phyloP scores from a whole-genome alignment of 208 protist genomes.

The Trypanosoma vivax region DNA sequence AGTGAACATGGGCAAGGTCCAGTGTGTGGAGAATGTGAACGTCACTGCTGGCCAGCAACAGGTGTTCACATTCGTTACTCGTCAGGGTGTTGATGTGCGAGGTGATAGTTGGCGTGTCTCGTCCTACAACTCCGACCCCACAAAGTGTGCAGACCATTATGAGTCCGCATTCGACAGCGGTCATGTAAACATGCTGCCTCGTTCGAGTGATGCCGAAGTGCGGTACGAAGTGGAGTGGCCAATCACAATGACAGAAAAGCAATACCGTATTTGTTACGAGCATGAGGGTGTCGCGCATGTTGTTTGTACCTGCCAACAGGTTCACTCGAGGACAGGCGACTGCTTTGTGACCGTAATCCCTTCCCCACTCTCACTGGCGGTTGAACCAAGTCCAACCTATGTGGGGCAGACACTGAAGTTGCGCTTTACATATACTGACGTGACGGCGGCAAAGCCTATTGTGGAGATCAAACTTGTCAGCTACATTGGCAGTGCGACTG shows the following conservation, averaged over 20 bases:
- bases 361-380: conserved; percentile 41
- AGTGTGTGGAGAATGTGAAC: conserved; percentile 47
- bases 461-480: conserved; percentile 65
- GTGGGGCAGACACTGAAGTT: conserved; percentile 78
- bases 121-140: conserved; percentile 44
- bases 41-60: conserved; percentile 65
- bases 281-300: conserved; percentile 40
- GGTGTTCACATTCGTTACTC: conserved; percentile 52
- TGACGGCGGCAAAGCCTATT: conserved; percentile 46
- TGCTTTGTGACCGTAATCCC: conserved; percentile 57
- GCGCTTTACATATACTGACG: conserved; percentile 14
- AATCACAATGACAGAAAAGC: conserved; percentile 36
- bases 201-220: conserved; percentile 37
- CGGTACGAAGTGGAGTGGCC: conserved; percentile 80
- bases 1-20: conserved; percentile 41
- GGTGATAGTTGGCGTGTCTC: conserved; percentile 74
- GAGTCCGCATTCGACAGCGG: conserved; percentile 47
- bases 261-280: conserved; percentile 80
- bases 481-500: conserved; percentile 44
- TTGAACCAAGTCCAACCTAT: conserved; percentile 59
- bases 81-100: conserved; percentile 33
- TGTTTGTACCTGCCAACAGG: conserved; percentile 82
- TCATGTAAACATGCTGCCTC: conserved; percentile 19
- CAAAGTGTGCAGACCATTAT: conserved; percentile 48
- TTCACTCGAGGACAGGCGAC: conserved; percentile 49